Conservation (phyloP, 257 asterid genomes). For the Lavandula angustifolia region DNA sequence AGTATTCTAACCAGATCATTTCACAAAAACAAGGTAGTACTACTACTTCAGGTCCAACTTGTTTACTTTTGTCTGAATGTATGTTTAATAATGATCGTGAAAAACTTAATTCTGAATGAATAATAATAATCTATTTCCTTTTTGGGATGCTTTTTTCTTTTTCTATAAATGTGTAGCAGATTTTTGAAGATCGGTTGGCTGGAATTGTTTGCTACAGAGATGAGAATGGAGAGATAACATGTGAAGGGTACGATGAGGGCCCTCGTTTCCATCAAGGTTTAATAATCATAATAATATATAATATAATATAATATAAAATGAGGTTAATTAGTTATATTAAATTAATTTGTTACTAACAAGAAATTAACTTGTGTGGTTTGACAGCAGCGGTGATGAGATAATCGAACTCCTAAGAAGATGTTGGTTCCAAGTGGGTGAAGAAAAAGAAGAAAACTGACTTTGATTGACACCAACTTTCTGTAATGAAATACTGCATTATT, state of each 20-base stretch:
- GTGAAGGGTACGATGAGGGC: conserved; percentile 67
- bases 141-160: conserved; percentile 1
- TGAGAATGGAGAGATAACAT: conserved; percentile 56
- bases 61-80: neutral
- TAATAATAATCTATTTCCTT: neutral
- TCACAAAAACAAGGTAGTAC: conserved; percentile 40
- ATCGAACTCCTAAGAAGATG: conserved; percentile 50
- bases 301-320: conserved; percentile 43
- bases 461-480: neutral
- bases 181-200: conserved; percentile 50
- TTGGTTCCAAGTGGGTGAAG: conserved; percentile 40
- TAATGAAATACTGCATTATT: no score
- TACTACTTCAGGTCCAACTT: neutral
- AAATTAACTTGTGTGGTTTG: conserved; percentile 7
- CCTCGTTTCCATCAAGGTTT: conserved; percentile 46
- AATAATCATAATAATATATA: no score
- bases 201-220: conserved; percentile 61
- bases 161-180: conserved; percentile 22
- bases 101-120: conserved; percentile 1
- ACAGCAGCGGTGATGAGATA: conserved; percentile 39
- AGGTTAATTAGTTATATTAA: neutral
- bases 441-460: conserved; percentile 9
- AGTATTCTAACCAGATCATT: conserved; percentile 41
- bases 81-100: conserved; percentile 1
- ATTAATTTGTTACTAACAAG: neutral